Evolutionary conservation across 345 rosid genomes (phyloP).

Genomic region (Fremontodendron californicum): DNA sequence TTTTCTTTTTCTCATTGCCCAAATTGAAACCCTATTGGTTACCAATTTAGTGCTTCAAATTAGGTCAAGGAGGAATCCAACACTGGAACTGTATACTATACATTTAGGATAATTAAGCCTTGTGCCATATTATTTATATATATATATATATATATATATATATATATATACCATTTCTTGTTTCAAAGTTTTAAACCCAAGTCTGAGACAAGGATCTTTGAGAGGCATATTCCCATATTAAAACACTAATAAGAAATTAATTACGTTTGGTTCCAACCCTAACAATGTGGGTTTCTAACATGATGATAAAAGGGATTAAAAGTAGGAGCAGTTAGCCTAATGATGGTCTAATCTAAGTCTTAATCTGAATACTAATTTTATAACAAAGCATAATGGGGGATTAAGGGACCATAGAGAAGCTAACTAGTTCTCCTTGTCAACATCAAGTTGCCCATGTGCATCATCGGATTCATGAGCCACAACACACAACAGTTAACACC

Average conservation of each 20-base stretch:
- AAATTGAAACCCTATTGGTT: constrained; percentile 21
- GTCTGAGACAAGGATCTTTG: not conserved
- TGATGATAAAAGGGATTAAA: not conserved
- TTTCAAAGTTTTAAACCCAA: not conserved
- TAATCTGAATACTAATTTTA: not conserved
- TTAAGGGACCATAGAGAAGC: not conserved
- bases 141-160: too few species aligned
- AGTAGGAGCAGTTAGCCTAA: not conserved
- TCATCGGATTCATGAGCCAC: constrained; percentile 13
- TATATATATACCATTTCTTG: not conserved
- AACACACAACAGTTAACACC: constrained; percentile 15
- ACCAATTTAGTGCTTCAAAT: constrained; percentile 32
- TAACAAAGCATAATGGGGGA: not conserved
- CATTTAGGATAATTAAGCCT: not conserved
- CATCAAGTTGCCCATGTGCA: constrained; percentile 22
- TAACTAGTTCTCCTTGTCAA: not conserved
- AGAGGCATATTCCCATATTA: constrained; percentile 15
- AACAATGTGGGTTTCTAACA: not conserved
- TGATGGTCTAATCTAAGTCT: constrained; percentile 27
- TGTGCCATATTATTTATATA: too few species aligned
- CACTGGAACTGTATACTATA: not conserved
- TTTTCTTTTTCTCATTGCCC: not conserved
- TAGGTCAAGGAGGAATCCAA: constrained; percentile 19
- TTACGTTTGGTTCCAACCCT: not conserved
- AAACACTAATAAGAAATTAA: not conserved